Base-by-base conservation (phyloP, 805 yeast genomes). In the Saccharomyces paradoxus region DNA sequence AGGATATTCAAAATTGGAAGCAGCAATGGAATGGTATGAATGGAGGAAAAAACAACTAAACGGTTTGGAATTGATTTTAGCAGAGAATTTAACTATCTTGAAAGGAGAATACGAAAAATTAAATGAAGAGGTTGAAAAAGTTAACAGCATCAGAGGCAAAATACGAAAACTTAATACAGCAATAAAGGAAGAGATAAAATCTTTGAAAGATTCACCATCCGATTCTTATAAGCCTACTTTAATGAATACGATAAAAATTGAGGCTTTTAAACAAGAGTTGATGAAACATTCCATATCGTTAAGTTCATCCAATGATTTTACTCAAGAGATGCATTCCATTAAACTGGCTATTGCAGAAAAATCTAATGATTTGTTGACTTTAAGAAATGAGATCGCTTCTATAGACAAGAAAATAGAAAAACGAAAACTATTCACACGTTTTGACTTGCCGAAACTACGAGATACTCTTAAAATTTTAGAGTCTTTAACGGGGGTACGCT, bases 21-120 rank as follows among this genome's bases (percentile, higher is more conserved):
- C 87, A 0, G 74, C 72, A 55, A 76, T 74, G 41, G 77, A 78
- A 0, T 84, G 88, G 87, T 80, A 79, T 59, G 78, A 76, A 50
- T 84, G 89, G 89, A 70, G 87, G 56, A 64, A 72, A 12, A 80
- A 80, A 56, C 74, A 82, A 49, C 62, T 79, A 5, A 70, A 72
- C 26, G 82, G 80, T 46, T 69, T 83, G 14, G 61, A 76, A 31
- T 65, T 50, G 24, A 71, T 67, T 8, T 49, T 70, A 22, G 46
- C 55, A 14, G 74, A 68, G 46, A 68, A 69, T 51, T 41, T 66
- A 2, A 41, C 55, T 1, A 29, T 62, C 7, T 41, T 69, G 29
- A 57, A 61, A 27, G 68, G 62, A 44, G 71, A 66, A 48, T 53
- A 58, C n/a, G 54, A 57, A 10, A 63, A 58, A 24, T 49, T 68